These are phyloP conservation scores for Hibiscus tridactylites DNA, from an alignment of 345 rosid genomes.

Conservation along the genomic window DNA sequence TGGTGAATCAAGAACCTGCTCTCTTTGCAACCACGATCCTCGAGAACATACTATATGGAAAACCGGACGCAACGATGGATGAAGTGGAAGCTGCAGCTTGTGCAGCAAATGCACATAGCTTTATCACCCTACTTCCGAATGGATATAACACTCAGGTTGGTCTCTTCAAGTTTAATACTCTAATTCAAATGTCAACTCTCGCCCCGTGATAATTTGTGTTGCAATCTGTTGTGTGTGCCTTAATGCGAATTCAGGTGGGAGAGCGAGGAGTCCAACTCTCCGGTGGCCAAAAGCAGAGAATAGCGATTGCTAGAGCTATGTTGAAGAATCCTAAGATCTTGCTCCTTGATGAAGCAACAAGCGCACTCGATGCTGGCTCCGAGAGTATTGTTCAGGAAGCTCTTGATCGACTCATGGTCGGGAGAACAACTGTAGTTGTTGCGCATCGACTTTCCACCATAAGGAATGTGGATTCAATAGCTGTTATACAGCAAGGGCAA, in stretches of 20 bases:
- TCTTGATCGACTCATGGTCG: constrained; percentile 90
- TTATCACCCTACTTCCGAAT: constrained; percentile 83
- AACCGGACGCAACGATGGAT: constrained; percentile 78
- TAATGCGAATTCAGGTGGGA: constrained; percentile 54
- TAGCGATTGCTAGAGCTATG: constrained; percentile 97
- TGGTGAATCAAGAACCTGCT: constrained; percentile 99
- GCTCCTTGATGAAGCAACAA: constrained; percentile 96
- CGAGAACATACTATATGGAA: constrained; percentile 85
- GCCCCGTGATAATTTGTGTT: neutral
- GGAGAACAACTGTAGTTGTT: constrained; percentile 92
- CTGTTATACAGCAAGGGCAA: constrained; percentile 93
- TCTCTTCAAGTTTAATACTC: neutral
- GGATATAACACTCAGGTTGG: constrained; percentile 92
- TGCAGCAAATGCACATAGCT: constrained; percentile 92
- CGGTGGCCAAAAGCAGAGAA: constrained; percentile 97
- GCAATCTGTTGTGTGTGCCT: neutral
- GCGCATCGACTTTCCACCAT: constrained; percentile 97
- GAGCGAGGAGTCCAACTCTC: constrained; percentile 96
- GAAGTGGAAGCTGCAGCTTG: constrained; percentile 92
- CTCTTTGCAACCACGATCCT: constrained; percentile 92
- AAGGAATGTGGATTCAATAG: constrained; percentile 85
- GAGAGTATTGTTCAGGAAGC: constrained; percentile 99
- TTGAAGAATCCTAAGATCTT: constrained; percentile 89
- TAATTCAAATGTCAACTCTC: neutral
- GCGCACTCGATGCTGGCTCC: constrained; percentile 96